Percentiles rank a stretch among this genome's conserved stretches.
These are phyloP conservation scores for Talaromyces proteolyticus DNA, from an alignment of 495 filamentous ascomycete genomes.

Conservation along the genomic window DNA sequence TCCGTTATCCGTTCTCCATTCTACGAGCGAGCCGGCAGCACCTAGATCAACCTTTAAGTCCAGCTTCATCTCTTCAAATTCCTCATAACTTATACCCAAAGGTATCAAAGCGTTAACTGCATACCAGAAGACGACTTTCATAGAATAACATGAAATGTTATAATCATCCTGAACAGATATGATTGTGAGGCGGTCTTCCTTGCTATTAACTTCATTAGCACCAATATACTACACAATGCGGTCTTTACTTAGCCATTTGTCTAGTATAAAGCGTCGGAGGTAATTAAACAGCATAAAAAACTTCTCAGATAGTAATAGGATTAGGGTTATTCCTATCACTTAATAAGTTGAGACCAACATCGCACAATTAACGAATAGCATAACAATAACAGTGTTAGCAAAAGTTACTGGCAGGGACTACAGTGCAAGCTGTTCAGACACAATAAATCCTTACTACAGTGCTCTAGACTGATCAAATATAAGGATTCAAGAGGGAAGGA, in stretches of 20 bases:
- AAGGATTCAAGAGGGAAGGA: conserved; percentile 63
- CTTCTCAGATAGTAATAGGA: conserved; percentile 32
- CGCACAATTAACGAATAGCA: conserved; percentile 37
- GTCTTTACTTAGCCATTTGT: conserved; percentile 38
- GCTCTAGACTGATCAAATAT: conserved; percentile 69
- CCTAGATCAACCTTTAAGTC: conserved; percentile 30
- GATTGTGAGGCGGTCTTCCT: conserved; percentile 21
- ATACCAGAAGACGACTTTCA: conserved; percentile 32
- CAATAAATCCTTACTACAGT: conserved; percentile 66
- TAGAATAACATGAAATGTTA: conserved; percentile 35
- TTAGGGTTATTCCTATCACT: conserved; percentile 34
- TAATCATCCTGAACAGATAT: conserved; percentile 33
- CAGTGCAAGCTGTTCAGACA: conserved; percentile 51
- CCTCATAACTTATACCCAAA: conserved; percentile 22
- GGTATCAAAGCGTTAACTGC: conserved; percentile 32
- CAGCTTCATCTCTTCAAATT: conserved; percentile 26
- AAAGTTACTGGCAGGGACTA: conserved; percentile 24
- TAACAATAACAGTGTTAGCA: conserved; percentile 29
- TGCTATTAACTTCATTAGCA: conserved; percentile 18
- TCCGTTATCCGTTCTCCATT: conserved; percentile 39
- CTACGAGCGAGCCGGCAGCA: conserved; percentile 38
- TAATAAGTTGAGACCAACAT: conserved; percentile 38
- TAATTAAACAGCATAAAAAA: conserved; percentile 32
- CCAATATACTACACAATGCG: conserved; percentile 27
- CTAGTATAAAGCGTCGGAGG: conserved; percentile 31